Evolutionary conservation across 2,329 filamentous ascomycete genomes (phyloP), one percentile per base, ranked within the genome.

Genomic region (Aspergillus udagawae): DNA sequence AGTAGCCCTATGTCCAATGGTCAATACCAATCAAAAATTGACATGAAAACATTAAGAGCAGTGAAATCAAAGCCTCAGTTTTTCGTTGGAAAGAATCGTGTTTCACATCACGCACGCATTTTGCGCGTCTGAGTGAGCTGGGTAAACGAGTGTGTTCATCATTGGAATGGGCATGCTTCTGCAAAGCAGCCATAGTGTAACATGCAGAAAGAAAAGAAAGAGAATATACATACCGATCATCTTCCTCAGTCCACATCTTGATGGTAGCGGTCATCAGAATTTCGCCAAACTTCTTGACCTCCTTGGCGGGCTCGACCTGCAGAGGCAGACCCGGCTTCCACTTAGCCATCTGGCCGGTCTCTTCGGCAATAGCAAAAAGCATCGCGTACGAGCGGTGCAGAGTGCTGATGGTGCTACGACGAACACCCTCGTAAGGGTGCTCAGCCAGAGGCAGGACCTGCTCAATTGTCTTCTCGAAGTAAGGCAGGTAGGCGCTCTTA

Each of bases 41-140:
- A 56, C 62, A 55, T 61, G 49, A 52, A 59, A 59, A 55, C 44
- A 54, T 59, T 53, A 60, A 35, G 42, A 63, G 53, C 66, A 58
- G 62, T 65, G 32, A 63, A 55, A 62, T 54, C 41, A 65, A 77
- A 70, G 73, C 76, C 75, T 60, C 65, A 71, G 52, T 70, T 77
- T 70, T 77, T 80, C 80, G 68, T 70, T 73, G 66, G 62, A 72
- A 67, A 75, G 14, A 82, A 85, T 83, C 88, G 91, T 81, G 63
- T 78, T 95, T 94, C 87, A 87, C 91, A 91, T 89, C 91, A 96
- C 86, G 79, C 86, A 86, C 89, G 86, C 73, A 79, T 79, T 83
- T 80, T 83, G 79, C 84, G 90, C 87, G 88, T 97, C 89, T 90
- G 91, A 96, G 92, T 97, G 93, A 97, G 92, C 92, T 97, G 92